Evolutionary conservation across 345 rosid genomes (phyloP), one percentile per base, ranked within the genome.

Genomic region (Dipteronia dyeriana): DNA sequence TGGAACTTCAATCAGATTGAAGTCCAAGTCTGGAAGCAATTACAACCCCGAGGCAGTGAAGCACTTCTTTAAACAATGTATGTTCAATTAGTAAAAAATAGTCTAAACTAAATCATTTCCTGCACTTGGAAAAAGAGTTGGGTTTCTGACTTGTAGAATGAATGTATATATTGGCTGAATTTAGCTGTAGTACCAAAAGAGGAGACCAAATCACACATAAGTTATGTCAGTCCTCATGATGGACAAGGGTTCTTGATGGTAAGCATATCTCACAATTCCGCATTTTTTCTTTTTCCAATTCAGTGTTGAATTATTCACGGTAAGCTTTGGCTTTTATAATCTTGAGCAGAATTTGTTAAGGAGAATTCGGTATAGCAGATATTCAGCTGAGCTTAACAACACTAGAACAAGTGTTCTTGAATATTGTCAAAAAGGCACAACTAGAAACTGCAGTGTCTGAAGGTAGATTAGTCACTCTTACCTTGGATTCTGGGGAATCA

Each of bases 321-420:
- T 39, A 6, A 6, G 43, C 63, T 75, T 66, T 70, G 66, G 60
- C 70, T 68, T 74, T 63, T 56, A 51, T 34, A 78, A 75, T 14
- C 43, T 75, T 41, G 23, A 57, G 79, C 84, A 91, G 97, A 65
- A 73, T 0, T 89, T n/a, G n/a, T n/a, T n/a, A n/a, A n/a, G n/a
- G 94, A 90, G 66, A 87, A n/a, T n/a, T 90, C 57, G 87, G 91
- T 53, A 88, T 95, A 77, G 81, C 93, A 20, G 97, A 95, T 78
- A 87, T 95, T 77, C 98, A 95, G 73, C 91, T 92, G 20, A 91
- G 97, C 67, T 93, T 95, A 6, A 79, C 98, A 22, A 93, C 97
- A 20, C 94, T 93, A 1, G 98, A 93, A 86, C 95, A 95, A 84
- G 97, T 95, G 64, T 95, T 93, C 91, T 85, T 95, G 71, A 91